Evolutionary conservation across 2,329 filamentous ascomycete species (phyloP), one percentile per base, ranked within the genome.

Genomic region (Alternaria gansuensis): DNA sequence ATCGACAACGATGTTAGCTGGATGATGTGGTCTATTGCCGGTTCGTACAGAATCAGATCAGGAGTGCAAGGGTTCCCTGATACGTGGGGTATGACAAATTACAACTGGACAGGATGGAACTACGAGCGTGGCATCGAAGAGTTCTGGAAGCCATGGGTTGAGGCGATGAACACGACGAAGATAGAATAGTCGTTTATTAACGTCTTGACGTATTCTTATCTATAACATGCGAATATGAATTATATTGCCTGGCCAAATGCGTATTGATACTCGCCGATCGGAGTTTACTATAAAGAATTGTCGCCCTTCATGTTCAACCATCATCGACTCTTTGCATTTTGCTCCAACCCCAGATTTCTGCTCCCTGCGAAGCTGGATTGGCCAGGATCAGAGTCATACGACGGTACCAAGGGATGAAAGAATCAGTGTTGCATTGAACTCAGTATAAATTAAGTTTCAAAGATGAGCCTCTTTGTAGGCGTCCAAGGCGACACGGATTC

Each of bases 81-180:
- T 67, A 81, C 79, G 0, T 84, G 82, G 82, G 82, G 80, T 0
- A 60, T 84, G 68, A 79, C 78, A 37, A 83, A 78, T 56, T 76
- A 75, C 13, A 77, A 83, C 52, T 84, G 81, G 80, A 74, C 72
- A 10, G 81, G 77, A 0, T 84, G 82, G 82, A 78, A 77, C 29
- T 80, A 79, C 45, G 74, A 77, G 2, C 76, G 75, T 39, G 82
- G 80, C 1, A 74, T 84, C 29, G 80, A 84, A 61, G 68, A 77
- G 50, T 81, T 80, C 65, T 84, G 82, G 82, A 83, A 82, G 75
- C 82, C 82, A 3, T 84, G 82, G 82, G 77, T 83, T 2, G 63
- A 70, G 65, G 73, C 64, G 9, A 83, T 82, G 81, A 70, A 70
- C 41, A 54, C 57, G 31, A 72, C 68, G 5, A 62, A 59, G 46